Base-by-base conservation (phyloP, 805 yeast species). In the Brettanomyces anomalus region DNA sequence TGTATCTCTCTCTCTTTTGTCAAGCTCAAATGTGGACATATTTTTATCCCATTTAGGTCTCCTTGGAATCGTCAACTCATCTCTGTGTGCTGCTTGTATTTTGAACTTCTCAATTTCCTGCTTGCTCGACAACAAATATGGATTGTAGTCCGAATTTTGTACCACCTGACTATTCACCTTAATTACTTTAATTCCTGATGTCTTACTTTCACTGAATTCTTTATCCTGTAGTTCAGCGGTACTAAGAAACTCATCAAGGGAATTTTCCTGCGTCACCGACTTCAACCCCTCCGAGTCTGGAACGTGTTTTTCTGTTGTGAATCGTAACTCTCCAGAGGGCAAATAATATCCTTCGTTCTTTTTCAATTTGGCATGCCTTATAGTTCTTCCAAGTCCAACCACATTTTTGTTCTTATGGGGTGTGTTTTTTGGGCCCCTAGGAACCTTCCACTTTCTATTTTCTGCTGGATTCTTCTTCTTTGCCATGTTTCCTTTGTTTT, bases 221-320 rank as follows among this genome's bases (percentile, higher is more conserved):
- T 90, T 88, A 58, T 88, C 96, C 2, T 97, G 96, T 45, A 93
- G 74, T 61, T 87, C 95, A 1, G 98, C 99, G 6, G 97, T 90
- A 56, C 81, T 83, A 56, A 93, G 74, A 62, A 93, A 89, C 65
- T 93, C 99, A 64, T 93, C 97, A 44, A 93, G 65, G 1, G 97
- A 82, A 52, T 83, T 77, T 61, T 93, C 97, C 55, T 93, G 97
- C 0, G 97, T 93, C 14, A 93, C 94, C 2, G 97, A 88, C 59
- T 93, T 77, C 56, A 93, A 67, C 49, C 88, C 86, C 41, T 85
- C 94, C 94, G 96, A 87, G 48, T 73, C 75, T 13, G 87, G 94
- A 57, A 86, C 94, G 51, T 77, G 85, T 52, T 81, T 81, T 48
- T 79, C 83, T 0, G 96, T 87, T 16, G 95, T 85, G 62, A 87